Conservation (phyloP, 805 yeast species). For the Pichia manshurica region DNA sequence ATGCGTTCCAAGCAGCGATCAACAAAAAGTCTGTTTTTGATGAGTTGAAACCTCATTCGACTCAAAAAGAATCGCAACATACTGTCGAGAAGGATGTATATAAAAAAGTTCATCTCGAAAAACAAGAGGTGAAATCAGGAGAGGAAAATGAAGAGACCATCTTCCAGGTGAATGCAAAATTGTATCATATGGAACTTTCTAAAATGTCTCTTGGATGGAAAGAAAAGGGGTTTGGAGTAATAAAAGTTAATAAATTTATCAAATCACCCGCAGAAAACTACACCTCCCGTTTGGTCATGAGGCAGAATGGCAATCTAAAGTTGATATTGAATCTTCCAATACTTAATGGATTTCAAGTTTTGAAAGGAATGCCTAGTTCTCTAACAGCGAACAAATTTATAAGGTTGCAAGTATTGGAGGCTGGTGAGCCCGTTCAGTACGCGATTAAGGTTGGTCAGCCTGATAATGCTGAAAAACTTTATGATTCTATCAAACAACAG, state of each 20-base stretch:
- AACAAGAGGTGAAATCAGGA: constrained; percentile 68
- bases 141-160: constrained; percentile 79
- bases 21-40: constrained; percentile 57
- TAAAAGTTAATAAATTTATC: constrained; percentile 60
- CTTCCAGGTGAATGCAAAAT: constrained; percentile 67
- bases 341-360: constrained; percentile 52
- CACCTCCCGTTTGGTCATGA: constrained; percentile 74
- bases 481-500: constrained; percentile 41
- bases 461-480: constrained; percentile 54
- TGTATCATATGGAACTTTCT: constrained; percentile 67
- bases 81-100: constrained; percentile 31
- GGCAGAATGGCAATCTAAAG: constrained; percentile 79
- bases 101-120: constrained; percentile 55
- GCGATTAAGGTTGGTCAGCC: constrained; percentile 68
- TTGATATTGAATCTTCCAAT: constrained; percentile 77
- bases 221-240: constrained; percentile 84
- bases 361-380: constrained; percentile 83
- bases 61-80: constrained; percentile 16
- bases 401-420: constrained; percentile 62
- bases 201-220: constrained; percentile 81
- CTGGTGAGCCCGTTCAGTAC: constrained; percentile 70
- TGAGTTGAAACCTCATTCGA: constrained; percentile 12
- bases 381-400: constrained; percentile 77
- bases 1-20: constrained; percentile 50
- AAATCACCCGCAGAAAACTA: constrained; percentile 28